Base-by-base conservation (phyloP, 345 rosid genomes). In the Bretschneidera sinensis region DNA sequence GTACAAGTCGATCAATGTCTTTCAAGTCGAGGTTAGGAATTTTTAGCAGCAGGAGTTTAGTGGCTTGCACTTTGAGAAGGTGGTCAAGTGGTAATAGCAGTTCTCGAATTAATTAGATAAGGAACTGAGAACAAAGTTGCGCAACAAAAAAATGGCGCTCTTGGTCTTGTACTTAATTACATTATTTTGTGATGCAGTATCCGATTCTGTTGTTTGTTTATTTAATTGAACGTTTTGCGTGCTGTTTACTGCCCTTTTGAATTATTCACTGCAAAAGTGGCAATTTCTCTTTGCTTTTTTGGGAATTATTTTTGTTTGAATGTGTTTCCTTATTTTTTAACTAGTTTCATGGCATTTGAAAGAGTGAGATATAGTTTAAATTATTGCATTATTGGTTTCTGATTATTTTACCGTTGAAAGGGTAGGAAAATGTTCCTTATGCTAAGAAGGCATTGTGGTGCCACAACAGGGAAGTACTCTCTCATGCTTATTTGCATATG, bases 31-130 rank as follows among this genome's bases (percentile, higher is more conserved):
- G 95, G 48, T 64, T 79, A 49, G 90, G 92, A 48, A 59, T 89
- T 66, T 70, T 85, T 25, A 72, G 85, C 21, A 84, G 96, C 62
- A 85, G 82, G 70, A 74, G 81, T 80, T 51, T 89, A 24, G 96
- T 79, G 31, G 85, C 95, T 73, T 92, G 96, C 82, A 81, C 91
- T 51, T 74, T 84, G 69, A 79, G 95, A 62, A 81, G 81, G 70
- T 79, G 89, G 72, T 75, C 73, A 43, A 66, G 78, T 56, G 78
- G 85, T 64, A 78, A 77, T 58, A 60, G 70, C 68, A 70, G 77
- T 59, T 75, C 85, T 47, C 70, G 76, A 63, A 66, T 69, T 66
- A 70, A 60, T 60, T 64, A 60, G 63, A 54, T 19, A 39, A 21
- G 58, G 34, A 47, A 60, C 35, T 31, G 22, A 23, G 24, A 43